Percentiles rank a stretch among this genome's conserved stretches.
Conservation (phyloP, 1,284 basidiomycete genomes). For the Sanghuangporus sanghuang region DNA sequence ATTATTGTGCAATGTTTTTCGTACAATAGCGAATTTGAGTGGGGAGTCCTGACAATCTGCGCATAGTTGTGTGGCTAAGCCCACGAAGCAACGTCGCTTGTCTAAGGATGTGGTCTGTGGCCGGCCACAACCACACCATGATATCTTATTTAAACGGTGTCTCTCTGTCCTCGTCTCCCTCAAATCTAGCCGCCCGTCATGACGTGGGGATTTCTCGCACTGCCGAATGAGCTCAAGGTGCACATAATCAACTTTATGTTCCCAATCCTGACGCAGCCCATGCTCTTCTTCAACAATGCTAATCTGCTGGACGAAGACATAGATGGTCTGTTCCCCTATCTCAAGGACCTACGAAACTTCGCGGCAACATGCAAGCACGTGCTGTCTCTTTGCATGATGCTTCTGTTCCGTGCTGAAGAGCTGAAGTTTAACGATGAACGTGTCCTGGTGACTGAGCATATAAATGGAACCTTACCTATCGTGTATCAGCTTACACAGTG, state of each 20-base stretch:
- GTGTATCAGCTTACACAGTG: not conserved
- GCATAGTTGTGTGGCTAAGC: no score
- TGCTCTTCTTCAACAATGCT: not conserved
- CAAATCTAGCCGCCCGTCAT: not conserved
- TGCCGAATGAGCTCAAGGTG: not conserved
- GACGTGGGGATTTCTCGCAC: not conserved
- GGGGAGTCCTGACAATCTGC: no score
- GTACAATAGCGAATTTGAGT: no score
- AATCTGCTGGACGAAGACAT: not conserved
- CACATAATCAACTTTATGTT: not conserved
- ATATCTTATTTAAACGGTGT: no score
- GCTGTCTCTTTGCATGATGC: not conserved
- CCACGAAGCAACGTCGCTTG: no score
- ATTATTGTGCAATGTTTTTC: no score
- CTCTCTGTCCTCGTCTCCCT: not conserved
- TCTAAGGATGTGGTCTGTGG: no score
- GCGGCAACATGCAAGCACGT: not conserved
- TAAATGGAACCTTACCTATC: not conserved
- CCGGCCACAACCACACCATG: no score
- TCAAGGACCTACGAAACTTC: not conserved
- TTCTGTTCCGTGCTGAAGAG: not conserved
- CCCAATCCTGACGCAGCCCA: not conserved
- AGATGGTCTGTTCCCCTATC: not conserved
- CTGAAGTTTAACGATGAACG: not conserved
- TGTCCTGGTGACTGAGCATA: not conserved